Evolutionary conservation across 352 stramenopile species (phyloP).

Genomic region (Phytophthora hybrid): DNA sequence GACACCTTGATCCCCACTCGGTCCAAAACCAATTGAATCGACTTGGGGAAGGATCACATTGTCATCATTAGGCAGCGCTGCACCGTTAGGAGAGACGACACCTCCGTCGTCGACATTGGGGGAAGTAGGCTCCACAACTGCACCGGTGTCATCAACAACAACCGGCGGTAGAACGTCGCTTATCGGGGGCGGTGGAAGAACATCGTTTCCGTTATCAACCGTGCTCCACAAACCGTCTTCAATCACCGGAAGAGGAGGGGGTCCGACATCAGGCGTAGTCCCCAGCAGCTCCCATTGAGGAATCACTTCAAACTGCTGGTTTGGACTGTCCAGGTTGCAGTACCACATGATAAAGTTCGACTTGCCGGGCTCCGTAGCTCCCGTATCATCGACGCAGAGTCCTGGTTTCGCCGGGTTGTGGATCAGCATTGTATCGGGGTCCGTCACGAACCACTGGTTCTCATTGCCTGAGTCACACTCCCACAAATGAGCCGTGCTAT

Average conservation of each 20-base stretch:
- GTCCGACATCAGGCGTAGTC: not conserved
- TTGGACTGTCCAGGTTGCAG: conserved; percentile 22
- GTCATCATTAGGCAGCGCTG: not conserved
- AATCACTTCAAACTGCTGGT: conserved; percentile 37
- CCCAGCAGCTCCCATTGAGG: conserved; percentile 6
- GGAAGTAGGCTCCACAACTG: not conserved
- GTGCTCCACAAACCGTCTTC: not conserved
- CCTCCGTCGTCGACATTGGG: not conserved
- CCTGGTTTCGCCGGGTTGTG: conserved; percentile 29
- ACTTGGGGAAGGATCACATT: not conserved
- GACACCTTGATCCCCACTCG: not conserved
- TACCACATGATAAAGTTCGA: conserved; percentile 9
- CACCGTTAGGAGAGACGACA: no score
- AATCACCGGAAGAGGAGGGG: conserved; percentile 10
- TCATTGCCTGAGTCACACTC: conserved; percentile 30
- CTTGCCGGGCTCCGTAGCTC: not conserved
- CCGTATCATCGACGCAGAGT: conserved; percentile 39
- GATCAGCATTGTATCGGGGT: conserved; percentile 24
- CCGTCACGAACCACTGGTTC: conserved; percentile 41
- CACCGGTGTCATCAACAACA: not conserved
- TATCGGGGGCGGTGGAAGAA: not conserved
- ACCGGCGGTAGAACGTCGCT: not conserved
- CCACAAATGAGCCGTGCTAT: conserved; percentile 17
- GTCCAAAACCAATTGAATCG: not conserved
- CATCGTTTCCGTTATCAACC: conserved; percentile 3